Conservation (phyloP, 805 yeast genomes). For the Saturnispora ahearnii region DNA sequence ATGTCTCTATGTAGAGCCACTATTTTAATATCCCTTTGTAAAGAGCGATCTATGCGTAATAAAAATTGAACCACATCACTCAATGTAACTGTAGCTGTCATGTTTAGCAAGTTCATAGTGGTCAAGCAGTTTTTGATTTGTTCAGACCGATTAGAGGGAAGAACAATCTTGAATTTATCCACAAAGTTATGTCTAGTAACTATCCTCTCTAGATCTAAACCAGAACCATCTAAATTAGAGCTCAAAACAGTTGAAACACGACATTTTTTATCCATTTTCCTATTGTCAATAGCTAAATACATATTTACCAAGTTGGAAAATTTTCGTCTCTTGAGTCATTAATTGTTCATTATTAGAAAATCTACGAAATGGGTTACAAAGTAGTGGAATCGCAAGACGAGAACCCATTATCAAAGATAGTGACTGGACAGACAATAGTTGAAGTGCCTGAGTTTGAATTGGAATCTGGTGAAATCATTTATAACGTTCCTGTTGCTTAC, state of each 20-base stretch:
- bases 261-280: neutral
- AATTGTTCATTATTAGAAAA: neutral
- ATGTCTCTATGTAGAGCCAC: conserved; percentile 16
- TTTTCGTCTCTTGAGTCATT: neutral
- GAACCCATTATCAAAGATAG: conserved; percentile 64
- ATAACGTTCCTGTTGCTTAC: conserved; percentile 83
- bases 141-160: neutral
- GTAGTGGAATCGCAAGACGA: conserved; percentile 39
- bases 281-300: neutral
- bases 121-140: neutral
- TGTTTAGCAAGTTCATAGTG: neutral
- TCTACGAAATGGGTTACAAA: conserved; percentile 24
- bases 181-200: conserved; percentile 23
- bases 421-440: conserved; percentile 68
- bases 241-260: neutral
- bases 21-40: conserved; percentile 10
- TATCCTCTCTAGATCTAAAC: neutral
- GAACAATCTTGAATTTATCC: conserved; percentile 17
- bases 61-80: neutral
- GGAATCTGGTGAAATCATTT: conserved; percentile 73
- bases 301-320: neutral
- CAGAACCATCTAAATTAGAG: neutral
- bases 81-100: neutral
- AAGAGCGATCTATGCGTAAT: neutral
- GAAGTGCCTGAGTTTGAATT: conserved; percentile 64